Base-by-base conservation (phyloP, 257 asterid genomes). In the Solanum paucissectum region DNA sequence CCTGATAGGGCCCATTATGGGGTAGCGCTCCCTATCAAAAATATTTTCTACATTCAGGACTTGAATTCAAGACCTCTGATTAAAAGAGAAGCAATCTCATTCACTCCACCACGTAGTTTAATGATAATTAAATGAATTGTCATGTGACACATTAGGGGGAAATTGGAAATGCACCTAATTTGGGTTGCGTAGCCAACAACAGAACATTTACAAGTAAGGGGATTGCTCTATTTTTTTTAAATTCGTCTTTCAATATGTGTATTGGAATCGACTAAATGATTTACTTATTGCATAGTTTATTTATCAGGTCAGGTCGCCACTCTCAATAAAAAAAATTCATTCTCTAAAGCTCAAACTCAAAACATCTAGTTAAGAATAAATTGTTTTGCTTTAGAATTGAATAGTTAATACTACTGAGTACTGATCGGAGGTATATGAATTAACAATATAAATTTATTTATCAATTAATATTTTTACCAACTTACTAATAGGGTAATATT, bases 81-180 rank as follows among this genome's bases (percentile, higher is more conserved):
- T 55, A 18, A 55, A 55, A 55, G 2, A 55, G 1, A 55, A 55
- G 1, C 10, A 55, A 55, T 55, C 4, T 55, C 10, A 1, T 55
- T 2, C 0, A 0, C 9, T 18, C 0, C 0, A 20, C 2, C 62
- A 55, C 4, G 4, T 18, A 55, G 0, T 55, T 55, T 55, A 55
- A 55, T 55, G 1, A 55, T 2, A 5, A 66, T 8, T 3, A 60
- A 23, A 23, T 60, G 36, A 75, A 23, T 75, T 75, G 83, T 38
- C 23, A n/a, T 76, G 34, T 40, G 60, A 44, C 12, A 8, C 20
- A 44, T 44, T 4, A 27, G 13, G n/a, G 4, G n/a, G 10, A 25
- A 44, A 25, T 25, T 79, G 84, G 27, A 29, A 27, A 79, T 44
- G 66, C 64, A 27, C 27, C 84, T 79, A 79, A 79, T 25, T 16